Evolutionary conservation across 805 yeast species (phyloP), one percentile per base, ranked within the genome.

Genomic region (Candida namnaoensis): DNA sequence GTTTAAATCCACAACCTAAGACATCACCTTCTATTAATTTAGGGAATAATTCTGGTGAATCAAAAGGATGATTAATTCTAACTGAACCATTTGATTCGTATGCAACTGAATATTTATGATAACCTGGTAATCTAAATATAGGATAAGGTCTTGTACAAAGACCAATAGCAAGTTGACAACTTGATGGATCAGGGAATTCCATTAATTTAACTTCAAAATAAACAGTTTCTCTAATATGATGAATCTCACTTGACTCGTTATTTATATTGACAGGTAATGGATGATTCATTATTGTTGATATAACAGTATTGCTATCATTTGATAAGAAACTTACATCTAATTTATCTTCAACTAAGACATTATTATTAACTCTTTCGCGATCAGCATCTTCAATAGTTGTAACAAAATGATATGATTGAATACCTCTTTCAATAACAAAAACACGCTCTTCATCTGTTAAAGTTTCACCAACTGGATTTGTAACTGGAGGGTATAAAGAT

Each of bases 391-490:
- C 44, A 36, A 50, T 14, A 34, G 58, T 51, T 40, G 66, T 66
- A 28, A 58, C 66, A 44, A 66, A 68, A 15, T 32, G 32, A 35
- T 53, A 74, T 23, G 81, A 78, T 40, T 68, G 71, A 55, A 93
- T 91, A 52, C 90, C 95, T 86, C 95, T 90, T 1, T 97, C 98
- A 13, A 27, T 38, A 23, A 53, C 46, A 37, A 72, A 63, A 1
- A 90, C 82, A 3, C 95, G 96, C 57, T 87, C 88, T 48, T 88
- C 95, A 50, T 88, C 95, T 26, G 87, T 85, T 19, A 82, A 62
- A 1, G 60, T 48, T 4, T 55, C 44, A 6, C 58, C 60, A 14
- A 62, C 53, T 36, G 58, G 73, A 41, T 51, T 44, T 0, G 76
- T 58, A 7, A 71, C 68, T 10, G 78, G 78, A 3, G 71, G 70